Conservation (phyloP, 805 yeast species). For the Nakazawaea holstii region DNA sequence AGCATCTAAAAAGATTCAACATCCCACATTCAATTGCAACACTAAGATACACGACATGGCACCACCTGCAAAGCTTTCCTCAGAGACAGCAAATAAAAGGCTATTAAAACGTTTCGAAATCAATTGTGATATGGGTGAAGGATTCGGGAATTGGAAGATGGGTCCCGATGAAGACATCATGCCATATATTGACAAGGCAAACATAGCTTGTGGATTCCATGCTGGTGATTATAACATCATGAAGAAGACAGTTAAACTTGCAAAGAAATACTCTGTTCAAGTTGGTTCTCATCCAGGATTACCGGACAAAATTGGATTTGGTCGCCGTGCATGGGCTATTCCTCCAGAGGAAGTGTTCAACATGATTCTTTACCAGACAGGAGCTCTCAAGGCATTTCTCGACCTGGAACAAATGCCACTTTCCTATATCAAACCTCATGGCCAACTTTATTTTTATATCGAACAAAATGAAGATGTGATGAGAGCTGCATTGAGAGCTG, state of each 20-base stretch:
- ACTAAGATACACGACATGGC: no score
- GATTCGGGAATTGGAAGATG: slow-evolving; percentile 31
- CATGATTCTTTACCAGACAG: slow-evolving; percentile 32
- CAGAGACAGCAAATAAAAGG: neutral
- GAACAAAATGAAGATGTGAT: slow-evolving; percentile 30
- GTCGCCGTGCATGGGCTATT: slow-evolving; percentile 31
- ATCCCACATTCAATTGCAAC: no score
- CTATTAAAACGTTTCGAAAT: slow-evolving; percentile 23
- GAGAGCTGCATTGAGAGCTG: slow-evolving; percentile 30
- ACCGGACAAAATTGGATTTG: slow-evolving; percentile 34
- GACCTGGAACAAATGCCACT: slow-evolving; percentile 29
- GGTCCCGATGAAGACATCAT: slow-evolving; percentile 35
- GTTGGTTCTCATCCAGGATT: slow-evolving; percentile 36
- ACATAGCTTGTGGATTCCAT: slow-evolving; percentile 36
- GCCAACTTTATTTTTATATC: slow-evolving; percentile 31
- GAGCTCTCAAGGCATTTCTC: slow-evolving; percentile 31
- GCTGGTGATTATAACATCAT: slow-evolving; percentile 34
- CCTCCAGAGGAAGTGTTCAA: slow-evolving; percentile 31
- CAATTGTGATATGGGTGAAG: slow-evolving; percentile 33
- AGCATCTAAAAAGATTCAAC: no score
- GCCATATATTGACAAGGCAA: slow-evolving; percentile 33
- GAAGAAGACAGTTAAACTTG: slow-evolving; percentile 28
- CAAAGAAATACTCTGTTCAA: slow-evolving; percentile 28
- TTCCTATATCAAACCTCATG: slow-evolving; percentile 32
- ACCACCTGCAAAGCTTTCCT: slow-evolving; percentile 1